phyloP scores from a whole-genome alignment of 495 filamentous ascomycete genomes.

The Penicillium cosmopolitanum region DNA sequence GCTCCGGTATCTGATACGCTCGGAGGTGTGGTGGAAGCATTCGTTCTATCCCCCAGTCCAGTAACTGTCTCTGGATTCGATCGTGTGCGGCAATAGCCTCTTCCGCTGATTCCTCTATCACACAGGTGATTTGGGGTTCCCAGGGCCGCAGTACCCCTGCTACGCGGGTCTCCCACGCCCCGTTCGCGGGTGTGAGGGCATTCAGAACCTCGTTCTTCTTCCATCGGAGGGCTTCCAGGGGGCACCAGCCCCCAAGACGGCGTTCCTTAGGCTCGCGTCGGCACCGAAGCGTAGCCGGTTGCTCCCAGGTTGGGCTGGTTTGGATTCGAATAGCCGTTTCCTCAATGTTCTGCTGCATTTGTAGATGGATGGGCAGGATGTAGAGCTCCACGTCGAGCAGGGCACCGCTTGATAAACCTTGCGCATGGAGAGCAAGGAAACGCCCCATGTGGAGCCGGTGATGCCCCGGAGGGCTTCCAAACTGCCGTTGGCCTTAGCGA shows the following conservation, averaged over 20 bases:
- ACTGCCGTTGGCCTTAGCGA: constrained; percentile 16
- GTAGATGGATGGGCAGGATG: constrained; percentile 13
- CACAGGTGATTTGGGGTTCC: no score
- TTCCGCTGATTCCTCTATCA: no score
- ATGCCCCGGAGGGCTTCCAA: constrained; percentile 18
- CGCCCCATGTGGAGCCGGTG: constrained; percentile 18
- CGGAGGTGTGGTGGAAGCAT: no score
- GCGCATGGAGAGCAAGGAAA: constrained; percentile 9
- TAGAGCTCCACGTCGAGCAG: constrained; percentile 19
- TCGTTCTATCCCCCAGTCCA: no score
- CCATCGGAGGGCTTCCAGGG: constrained; percentile 20
- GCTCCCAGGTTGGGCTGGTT: constrained; percentile 9
- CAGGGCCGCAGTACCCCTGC: no score
- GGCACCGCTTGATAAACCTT: constrained; percentile 14
- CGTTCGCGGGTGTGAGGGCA: neutral
- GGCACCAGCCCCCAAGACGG: constrained; percentile 8
- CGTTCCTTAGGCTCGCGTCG: neutral
- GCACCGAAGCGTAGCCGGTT: neutral
- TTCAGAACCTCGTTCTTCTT: constrained; percentile 17
- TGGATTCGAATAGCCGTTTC: constrained; percentile 12
- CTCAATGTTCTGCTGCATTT: constrained; percentile 19
- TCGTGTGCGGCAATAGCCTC: no score
- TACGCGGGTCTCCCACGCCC: no score
- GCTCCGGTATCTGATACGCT: no score
- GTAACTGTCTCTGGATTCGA: no score